These are phyloP conservation scores for Xylariaceae sp. DNA, from an alignment of 2,329 filamentous ascomycete species.

Conservation along the genomic window DNA sequence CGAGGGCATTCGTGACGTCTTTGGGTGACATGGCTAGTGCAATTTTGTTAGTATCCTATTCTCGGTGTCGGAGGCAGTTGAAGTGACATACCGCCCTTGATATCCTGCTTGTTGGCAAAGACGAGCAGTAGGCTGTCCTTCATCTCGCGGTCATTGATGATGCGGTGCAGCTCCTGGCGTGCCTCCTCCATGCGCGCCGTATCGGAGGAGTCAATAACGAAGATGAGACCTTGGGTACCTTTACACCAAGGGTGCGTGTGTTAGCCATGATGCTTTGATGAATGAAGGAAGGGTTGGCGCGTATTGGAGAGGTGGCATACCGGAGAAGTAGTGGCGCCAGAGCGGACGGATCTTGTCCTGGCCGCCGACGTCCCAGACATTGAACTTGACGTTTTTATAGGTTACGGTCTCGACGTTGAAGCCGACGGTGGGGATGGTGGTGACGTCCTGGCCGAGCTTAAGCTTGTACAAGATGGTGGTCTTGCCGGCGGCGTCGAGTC, in stretches of 20 bases:
- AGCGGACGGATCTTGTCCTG: conserved; percentile 98
- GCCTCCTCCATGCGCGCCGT: conserved; percentile 89
- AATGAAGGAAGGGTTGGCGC: not conserved
- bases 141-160: conserved; percentile 97
- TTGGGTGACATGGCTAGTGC: conserved; percentile 68
- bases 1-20: conserved; percentile 73
- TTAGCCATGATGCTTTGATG: not conserved
- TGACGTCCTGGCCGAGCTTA: conserved; percentile 96
- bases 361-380: conserved; percentile 97
- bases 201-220: conserved; percentile 96
- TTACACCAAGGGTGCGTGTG: conserved; percentile 13
- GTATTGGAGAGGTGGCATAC: conserved; percentile 39
- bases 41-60: conserved; percentile 8
- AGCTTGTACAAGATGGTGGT: conserved; percentile 99
- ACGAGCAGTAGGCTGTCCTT: conserved; percentile 91
- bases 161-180: conserved; percentile 87
- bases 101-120: conserved; percentile 99
- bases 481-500: conserved; percentile 96
- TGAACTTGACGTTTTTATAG: conserved; percentile 99
- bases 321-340: conserved; percentile 96
- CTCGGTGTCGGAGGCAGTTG: not conserved
- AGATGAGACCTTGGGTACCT: conserved; percentile 97
- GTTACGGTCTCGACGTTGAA: conserved; percentile 99
- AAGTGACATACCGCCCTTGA: conserved; percentile 60
- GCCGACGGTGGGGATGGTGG: conserved; percentile 95